phyloP scores from a whole-genome alignment of 352 stramenopile species.

The Pythium phragmiticola region DNA sequence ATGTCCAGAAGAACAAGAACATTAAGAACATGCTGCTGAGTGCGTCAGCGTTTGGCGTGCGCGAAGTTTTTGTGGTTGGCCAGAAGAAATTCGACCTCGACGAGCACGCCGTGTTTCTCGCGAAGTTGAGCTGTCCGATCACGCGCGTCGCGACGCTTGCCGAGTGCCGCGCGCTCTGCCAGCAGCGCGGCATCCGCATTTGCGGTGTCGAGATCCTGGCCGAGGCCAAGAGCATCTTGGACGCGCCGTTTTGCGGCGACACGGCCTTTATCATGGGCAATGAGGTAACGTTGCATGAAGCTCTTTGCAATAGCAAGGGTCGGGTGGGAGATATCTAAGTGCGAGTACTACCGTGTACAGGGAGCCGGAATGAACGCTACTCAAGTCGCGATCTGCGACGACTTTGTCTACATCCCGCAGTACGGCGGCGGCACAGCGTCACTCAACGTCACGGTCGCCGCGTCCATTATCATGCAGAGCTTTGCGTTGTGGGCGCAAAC shows the following conservation, averaged over 20 bases:
- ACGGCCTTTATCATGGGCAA: constrained; percentile 96
- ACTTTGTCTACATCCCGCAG: constrained; percentile 94
- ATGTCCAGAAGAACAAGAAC: constrained; percentile 92
- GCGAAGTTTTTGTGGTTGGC: constrained; percentile 86
- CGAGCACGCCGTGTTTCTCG: constrained; percentile 50
- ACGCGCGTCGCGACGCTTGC: constrained; percentile 75
- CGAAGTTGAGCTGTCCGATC: constrained; percentile 48
- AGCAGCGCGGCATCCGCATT: constrained; percentile 69
- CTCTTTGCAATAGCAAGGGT: not conserved
- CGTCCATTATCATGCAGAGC: constrained; percentile 92
- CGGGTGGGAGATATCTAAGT: not conserved
- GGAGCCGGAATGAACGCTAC: constrained; percentile 91
- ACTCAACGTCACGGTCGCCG: constrained; percentile 95
- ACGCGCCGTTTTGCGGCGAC: constrained; percentile 71
- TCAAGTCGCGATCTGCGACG: constrained; percentile 91
- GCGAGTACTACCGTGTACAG: constrained; percentile 27
- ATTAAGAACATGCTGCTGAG: constrained; percentile 86
- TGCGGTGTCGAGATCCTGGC: constrained; percentile 94
- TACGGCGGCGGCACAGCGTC: constrained; percentile 93
- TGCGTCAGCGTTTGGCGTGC: constrained; percentile 79
- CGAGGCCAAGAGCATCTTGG: constrained; percentile 66
- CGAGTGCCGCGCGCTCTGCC: constrained; percentile 73
- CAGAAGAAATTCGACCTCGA: constrained; percentile 78
- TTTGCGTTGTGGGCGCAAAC: constrained; percentile 79
- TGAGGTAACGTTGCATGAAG: constrained; percentile 52